These are phyloP conservation scores for Cucurbita maxima DNA, from an alignment of 306 rosid genomes.

Conservation along the genomic window DNA sequence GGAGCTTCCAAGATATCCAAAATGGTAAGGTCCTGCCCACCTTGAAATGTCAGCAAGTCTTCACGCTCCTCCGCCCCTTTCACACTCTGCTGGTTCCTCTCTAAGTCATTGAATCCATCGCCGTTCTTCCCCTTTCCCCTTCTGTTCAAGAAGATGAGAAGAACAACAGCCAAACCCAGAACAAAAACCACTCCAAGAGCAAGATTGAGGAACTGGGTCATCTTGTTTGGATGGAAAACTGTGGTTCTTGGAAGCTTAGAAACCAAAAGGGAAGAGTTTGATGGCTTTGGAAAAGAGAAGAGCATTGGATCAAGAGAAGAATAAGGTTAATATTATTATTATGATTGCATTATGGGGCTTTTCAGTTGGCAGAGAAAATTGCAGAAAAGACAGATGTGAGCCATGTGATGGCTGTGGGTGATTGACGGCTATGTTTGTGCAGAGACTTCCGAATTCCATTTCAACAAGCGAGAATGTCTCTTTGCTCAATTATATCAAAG, in stretches of 20 bases:
- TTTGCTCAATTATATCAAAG: background rate
- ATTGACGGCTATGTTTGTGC: constrained; percentile 8
- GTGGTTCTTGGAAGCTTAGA: background rate
- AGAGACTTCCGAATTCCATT: background rate
- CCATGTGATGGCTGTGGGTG: constrained; percentile 46
- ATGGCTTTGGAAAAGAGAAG: background rate
- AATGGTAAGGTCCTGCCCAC: constrained; percentile 60
- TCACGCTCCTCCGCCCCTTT: constrained; percentile 28
- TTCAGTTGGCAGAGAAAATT: background rate
- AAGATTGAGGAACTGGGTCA: constrained; percentile 31
- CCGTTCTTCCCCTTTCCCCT: constrained; percentile 5
- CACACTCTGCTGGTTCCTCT: constrained; percentile 25
- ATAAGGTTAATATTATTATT: background rate
- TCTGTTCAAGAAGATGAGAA: constrained; percentile 26
- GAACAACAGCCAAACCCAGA: constrained; percentile 24
- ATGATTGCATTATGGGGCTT: background rate
- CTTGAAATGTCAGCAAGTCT: constrained; percentile 49
- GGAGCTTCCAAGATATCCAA: constrained; percentile 89
- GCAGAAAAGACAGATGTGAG: constrained; percentile 42
- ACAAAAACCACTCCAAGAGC: constrained; percentile 26
- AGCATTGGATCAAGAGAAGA: constrained; percentile 12
- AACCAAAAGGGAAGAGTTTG: background rate
- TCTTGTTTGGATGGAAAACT: constrained; percentile 19
- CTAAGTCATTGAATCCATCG: constrained; percentile 40
- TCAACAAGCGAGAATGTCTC: constrained; percentile 2